Percentiles rank a stretch among this genome's conserved stretches.
Evolutionary conservation across 2,329 filamentous ascomycete species (phyloP).

Genomic region (Lasiodiplodia citricola): DNA sequence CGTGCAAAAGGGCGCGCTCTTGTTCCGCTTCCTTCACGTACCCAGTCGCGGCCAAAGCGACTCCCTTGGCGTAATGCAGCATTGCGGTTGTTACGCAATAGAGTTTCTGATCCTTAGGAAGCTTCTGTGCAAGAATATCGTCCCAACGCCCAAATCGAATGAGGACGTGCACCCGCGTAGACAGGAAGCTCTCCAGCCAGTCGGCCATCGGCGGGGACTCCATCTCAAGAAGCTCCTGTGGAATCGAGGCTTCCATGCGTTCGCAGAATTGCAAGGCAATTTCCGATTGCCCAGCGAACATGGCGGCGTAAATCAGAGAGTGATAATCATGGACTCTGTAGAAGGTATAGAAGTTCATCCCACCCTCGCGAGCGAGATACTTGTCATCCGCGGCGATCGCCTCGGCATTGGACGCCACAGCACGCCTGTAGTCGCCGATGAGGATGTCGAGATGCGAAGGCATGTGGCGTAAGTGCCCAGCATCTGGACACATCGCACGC

Average conservation of each 20-base stretch:
- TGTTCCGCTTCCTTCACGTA: constrained; percentile 54
- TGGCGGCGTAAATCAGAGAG: constrained; percentile 76
- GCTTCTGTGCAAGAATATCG: constrained; percentile 62
- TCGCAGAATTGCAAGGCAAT: constrained; percentile 49
- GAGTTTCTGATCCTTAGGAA: constrained; percentile 64
- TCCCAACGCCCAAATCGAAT: constrained; percentile 77
- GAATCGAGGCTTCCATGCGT: no score
- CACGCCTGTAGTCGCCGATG: constrained; percentile 71
- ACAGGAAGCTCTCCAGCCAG: constrained; percentile 74
- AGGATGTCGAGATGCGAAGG: constrained; percentile 77
- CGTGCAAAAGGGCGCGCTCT: constrained; percentile 58
- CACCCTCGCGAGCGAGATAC: constrained; percentile 64
- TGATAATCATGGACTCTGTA: constrained; percentile 79
- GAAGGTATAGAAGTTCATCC: constrained; percentile 75
- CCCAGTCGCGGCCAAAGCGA: constrained; percentile 67
- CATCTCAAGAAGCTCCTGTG: constrained; percentile 59
- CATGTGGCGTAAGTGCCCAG: constrained; percentile 77
- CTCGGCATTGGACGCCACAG: constrained; percentile 69
- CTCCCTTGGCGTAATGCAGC: constrained; percentile 69
- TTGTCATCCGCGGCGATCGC: constrained; percentile 72
- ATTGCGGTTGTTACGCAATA: constrained; percentile 75
- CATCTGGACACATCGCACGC: constrained; percentile 69
- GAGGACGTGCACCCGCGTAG: constrained; percentile 70
- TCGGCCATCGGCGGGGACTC: constrained; percentile 77
- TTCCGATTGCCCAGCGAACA: constrained; percentile 72